Conservation (phyloP, 73 alveolate genomes). For the Stentor coeruleus region DNA sequence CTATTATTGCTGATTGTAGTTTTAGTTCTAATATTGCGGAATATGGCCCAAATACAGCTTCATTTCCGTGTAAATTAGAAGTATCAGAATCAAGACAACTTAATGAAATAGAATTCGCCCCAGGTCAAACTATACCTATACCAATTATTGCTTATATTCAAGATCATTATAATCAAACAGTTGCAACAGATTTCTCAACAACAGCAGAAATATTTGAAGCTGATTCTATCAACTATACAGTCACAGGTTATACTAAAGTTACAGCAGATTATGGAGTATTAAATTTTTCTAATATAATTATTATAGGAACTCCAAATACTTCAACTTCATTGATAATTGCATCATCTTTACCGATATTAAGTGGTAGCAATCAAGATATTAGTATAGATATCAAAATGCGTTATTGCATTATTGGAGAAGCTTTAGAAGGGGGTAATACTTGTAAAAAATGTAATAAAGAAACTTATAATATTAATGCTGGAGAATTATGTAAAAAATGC, state of each 20-base stretch:
- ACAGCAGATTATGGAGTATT: neutral
- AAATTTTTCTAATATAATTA: neutral
- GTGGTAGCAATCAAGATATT: neutral
- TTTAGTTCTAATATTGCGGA: neutral
- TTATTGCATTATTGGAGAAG: constrained; percentile 61
- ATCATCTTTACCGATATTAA: neutral
- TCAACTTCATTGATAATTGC: neutral
- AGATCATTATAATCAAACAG: constrained; percentile 14
- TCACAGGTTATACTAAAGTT: neutral
- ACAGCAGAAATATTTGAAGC: neutral
- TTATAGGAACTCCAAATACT: neutral
- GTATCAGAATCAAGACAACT: neutral
- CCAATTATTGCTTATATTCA: neutral
- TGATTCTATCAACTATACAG: neutral
- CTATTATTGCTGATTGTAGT: neutral
- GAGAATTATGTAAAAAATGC: neutral
- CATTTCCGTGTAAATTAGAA: neutral
- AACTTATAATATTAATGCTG: constrained; percentile 30
- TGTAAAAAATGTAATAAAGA: constrained; percentile 56
- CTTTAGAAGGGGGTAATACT: constrained; percentile 42
- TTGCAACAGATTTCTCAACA: neutral
- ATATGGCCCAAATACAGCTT: neutral
- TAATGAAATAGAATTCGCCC: neutral
- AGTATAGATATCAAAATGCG: constrained; percentile 30
- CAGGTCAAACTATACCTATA: neutral